phyloP scores from a whole-genome alignment of 352 stramenopile species.

The Phytophthora rubi region DNA sequence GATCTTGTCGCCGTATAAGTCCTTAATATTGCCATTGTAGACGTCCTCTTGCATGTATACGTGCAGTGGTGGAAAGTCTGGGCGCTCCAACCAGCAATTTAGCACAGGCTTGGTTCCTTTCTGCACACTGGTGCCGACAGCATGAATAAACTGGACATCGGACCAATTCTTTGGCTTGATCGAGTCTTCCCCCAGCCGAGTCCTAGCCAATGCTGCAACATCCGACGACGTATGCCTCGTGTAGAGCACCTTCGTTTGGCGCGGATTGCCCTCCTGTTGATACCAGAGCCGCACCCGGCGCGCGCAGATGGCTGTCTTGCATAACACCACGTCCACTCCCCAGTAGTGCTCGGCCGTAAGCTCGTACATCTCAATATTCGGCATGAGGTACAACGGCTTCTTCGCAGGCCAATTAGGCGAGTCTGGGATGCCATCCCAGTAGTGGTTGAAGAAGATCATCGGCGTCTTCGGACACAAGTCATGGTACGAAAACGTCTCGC shows the following conservation, averaged over 20 bases:
- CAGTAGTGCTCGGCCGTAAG: constrained; percentile 59
- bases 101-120: constrained; percentile 60
- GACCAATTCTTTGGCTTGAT: constrained; percentile 56
- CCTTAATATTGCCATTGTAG: constrained; percentile 41
- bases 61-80: constrained; percentile 56
- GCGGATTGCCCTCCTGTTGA: constrained; percentile 59
- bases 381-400: constrained; percentile 51
- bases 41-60: constrained; percentile 57
- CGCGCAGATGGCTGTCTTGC: constrained; percentile 62
- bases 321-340: constrained; percentile 56
- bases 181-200: constrained; percentile 30
- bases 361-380: constrained; percentile 69
- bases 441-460: constrained; percentile 59
- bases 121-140: constrained; percentile 55
- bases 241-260: constrained; percentile 56
- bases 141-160: constrained; percentile 55
- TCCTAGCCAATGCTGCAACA: constrained; percentile 45
- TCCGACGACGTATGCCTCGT: constrained; percentile 67
- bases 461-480: constrained; percentile 54
- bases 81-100: constrained; percentile 61
- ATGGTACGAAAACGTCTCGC: constrained; percentile 52
- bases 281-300: constrained; percentile 56
- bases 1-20: constrained; percentile 41
- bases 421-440: constrained; percentile 49
- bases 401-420: constrained; percentile 33